phyloP scores from a whole-genome alignment of 2,329 filamentous ascomycete genomes.

The Davidsoniella eucalypti region DNA sequence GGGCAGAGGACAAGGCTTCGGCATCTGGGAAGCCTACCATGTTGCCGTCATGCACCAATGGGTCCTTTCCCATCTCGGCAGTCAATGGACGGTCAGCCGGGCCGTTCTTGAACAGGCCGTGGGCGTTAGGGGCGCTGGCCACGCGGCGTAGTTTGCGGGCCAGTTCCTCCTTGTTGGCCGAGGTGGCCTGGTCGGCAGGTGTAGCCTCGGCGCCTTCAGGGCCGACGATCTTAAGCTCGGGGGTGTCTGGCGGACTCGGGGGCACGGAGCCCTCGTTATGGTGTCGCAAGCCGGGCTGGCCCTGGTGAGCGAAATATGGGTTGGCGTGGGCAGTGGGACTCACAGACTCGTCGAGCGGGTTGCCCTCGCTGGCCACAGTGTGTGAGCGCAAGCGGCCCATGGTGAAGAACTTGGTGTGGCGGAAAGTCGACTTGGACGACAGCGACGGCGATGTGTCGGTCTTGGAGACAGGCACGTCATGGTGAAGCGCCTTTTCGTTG shows the following conservation, averaged over 20 bases:
- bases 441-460: conserved; percentile 15
- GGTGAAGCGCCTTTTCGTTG: conserved; percentile 9
- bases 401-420: conserved; percentile 77
- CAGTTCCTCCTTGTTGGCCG: conserved; percentile 80
- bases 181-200: conserved; percentile 46
- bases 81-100: conserved; percentile 58
- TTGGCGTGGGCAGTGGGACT: conserved; percentile 91
- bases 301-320: conserved; percentile 94
- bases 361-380: conserved; percentile 84
- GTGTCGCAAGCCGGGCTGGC: conserved; percentile 80
- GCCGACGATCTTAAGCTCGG: conserved; percentile 56
- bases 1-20: conserved; percentile 17
- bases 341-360: conserved; percentile 71
- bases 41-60: conserved; percentile 33
- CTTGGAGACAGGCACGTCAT: conserved; percentile 9
- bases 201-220: conserved; percentile 34
- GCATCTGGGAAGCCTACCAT: conserved; percentile 32
- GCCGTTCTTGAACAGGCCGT: conserved; percentile 62
- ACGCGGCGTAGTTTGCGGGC: conserved; percentile 85
- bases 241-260: conserved; percentile 81
- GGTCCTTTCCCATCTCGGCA: conserved; percentile 73
- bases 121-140: conserved; percentile 90
- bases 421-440: conserved; percentile 44
- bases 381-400: conserved; percentile 77
- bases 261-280: conserved; percentile 89